Conservation (phyloP, 345 rosid species). For the Salix arbutifolia region DNA sequence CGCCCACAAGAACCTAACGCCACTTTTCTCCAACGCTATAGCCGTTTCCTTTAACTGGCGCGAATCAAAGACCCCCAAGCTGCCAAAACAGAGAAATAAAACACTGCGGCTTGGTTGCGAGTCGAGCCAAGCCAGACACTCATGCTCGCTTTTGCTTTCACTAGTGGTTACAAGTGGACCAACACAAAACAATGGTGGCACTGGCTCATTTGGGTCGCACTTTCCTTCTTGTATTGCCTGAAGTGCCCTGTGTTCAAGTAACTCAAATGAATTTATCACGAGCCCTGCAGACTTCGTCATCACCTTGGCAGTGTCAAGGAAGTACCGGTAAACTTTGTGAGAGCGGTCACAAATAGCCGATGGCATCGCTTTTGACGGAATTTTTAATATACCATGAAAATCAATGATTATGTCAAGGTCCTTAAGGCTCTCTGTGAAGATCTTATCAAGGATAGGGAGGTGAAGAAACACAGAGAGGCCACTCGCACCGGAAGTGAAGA, state of each 20-base stretch:
- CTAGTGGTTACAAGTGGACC: slow-evolving; percentile 23
- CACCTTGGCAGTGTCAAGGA: slow-evolving; percentile 6
- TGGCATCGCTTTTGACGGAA: slow-evolving; percentile 30
- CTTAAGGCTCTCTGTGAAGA: slow-evolving; percentile 27
- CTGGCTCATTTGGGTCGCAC: slow-evolving; percentile 15
- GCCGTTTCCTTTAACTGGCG: slow-evolving; percentile 43
- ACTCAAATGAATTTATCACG: slow-evolving; percentile 31
- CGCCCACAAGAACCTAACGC: slow-evolving; percentile 40
- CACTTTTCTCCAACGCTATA: slow-evolving; percentile 37
- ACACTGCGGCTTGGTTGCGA: slow-evolving; percentile 33
- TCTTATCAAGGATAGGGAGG: slow-evolving; percentile 30
- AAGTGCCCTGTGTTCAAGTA: slow-evolving; percentile 23
- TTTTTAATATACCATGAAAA: slow-evolving; percentile 41
- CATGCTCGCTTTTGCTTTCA: not conserved
- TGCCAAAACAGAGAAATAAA: slow-evolving; percentile 37
- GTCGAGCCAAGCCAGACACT: slow-evolving; percentile 37
- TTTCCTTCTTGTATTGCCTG: slow-evolving; percentile 26
- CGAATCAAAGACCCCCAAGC: slow-evolving; percentile 27
- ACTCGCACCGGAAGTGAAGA: slow-evolving; percentile 41
- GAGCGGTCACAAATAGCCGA: slow-evolving; percentile 23
- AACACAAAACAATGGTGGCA: slow-evolving; percentile 33
- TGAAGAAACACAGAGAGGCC: slow-evolving; percentile 30
- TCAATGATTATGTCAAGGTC: slow-evolving; percentile 31
- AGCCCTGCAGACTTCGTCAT: slow-evolving; percentile 31
- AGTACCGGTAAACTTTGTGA: slow-evolving; percentile 23